Conservation (phyloP, 805 yeast genomes). For the Hanseniaspora opuntiae region DNA sequence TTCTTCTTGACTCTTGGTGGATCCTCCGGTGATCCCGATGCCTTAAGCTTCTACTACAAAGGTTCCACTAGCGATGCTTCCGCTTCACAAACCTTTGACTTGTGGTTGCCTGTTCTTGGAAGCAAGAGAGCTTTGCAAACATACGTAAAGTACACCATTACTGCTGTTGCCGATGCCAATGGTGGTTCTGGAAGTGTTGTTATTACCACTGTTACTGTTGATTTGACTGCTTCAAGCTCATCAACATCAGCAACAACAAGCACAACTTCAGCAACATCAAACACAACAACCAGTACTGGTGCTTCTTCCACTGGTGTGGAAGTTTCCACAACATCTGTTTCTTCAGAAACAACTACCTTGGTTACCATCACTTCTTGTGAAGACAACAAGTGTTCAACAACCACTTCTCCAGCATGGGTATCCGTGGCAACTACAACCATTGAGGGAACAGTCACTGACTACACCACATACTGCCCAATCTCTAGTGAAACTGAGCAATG, state of each 20-base stretch:
- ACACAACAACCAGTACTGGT: not conserved
- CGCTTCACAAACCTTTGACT: not conserved
- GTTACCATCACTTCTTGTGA: conserved; percentile 28
- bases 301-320: conserved; percentile 2
- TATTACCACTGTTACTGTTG: not conserved
- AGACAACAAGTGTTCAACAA: conserved; percentile 23
- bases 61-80: not conserved
- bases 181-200: conserved; percentile 10
- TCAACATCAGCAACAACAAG: not conserved
- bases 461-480: conserved; percentile 72
- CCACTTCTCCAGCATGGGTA: conserved; percentile 25
- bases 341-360: conserved; percentile 23
- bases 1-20: conserved; percentile 8
- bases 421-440: conserved; percentile 27
- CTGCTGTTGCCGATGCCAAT: conserved; percentile 1
- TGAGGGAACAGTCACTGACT: conserved; percentile 32
- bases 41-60: not conserved
- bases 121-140: conserved; percentile 1
- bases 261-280: not conserved
- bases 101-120: conserved; percentile 5
- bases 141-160: conserved; percentile 2
- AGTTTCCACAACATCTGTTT: conserved; percentile 18
- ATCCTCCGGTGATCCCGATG: not conserved
- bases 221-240: not conserved
- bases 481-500: conserved; percentile 57